Conservation (phyloP, 1,284 basidiomycete genomes). For the Kalmanozyma brasiliensis region DNA sequence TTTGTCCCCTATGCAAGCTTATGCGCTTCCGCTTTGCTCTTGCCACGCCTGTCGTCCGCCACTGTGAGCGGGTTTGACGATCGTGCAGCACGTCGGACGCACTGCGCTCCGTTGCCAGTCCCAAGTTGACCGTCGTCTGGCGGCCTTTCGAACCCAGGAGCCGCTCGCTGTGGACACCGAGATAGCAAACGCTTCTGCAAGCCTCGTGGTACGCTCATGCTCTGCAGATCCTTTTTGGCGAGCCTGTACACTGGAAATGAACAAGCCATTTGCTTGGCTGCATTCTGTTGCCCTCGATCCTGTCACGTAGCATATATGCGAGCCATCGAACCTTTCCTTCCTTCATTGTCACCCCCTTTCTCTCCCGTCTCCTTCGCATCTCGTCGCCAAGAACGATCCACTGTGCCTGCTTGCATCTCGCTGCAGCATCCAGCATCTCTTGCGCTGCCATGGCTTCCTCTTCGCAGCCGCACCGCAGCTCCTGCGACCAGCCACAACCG, state of each 20-base stretch:
- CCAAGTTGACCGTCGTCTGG: neutral
- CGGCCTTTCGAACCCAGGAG: no score
- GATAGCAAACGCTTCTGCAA: neutral
- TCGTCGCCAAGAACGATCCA: slow-evolving; percentile 11
- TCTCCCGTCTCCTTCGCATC: neutral
- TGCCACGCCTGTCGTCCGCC: no score
- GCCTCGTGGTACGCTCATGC: neutral
- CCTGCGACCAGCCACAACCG: slow-evolving; percentile 5
- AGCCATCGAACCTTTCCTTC: neutral
- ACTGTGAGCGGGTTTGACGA: neutral
- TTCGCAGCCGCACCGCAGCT: neutral
- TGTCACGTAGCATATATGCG: neutral
- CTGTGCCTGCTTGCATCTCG: neutral
- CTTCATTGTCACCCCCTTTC: neutral
- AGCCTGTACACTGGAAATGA: neutral
- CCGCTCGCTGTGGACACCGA: neutral
- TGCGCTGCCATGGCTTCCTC: slow-evolving; percentile 14
- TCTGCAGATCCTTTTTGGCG: neutral
- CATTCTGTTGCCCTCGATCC: neutral
- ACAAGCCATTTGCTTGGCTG: slow-evolving; percentile 4
- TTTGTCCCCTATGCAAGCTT: no score
- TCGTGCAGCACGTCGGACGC: slow-evolving; percentile 13
- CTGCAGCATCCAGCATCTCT: no score
- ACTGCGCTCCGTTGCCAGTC: neutral
- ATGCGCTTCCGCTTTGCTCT: no score